Base-by-base conservation (phyloP, 148 eudicot species). In the Rhododendron ovatum region DNA sequence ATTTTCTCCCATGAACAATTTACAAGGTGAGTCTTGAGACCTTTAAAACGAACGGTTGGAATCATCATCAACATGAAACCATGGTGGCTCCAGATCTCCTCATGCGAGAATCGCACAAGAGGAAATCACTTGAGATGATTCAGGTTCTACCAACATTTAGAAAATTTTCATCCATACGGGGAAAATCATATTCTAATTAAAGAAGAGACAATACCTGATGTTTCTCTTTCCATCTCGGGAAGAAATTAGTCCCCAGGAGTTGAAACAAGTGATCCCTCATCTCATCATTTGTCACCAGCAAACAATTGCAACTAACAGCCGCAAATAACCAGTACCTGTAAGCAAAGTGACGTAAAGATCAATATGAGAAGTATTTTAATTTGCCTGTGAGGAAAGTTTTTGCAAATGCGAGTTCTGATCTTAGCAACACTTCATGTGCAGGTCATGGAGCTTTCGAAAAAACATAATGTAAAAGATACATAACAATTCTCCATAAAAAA, bases 231-330 rank as follows among this genome's bases (percentile, higher is more conserved):
- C 95, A 94, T 83, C 95, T 89, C 30, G 98, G 94, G 84, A 94
- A 94, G 74, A 93, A 93, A 87, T 88, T 92, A 80, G 93, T 92
- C 80, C 98, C 98, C 76, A 94, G 90, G 84, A 94, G 88, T 88
- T 93, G 92, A 82, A 94, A 94, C 89, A 94, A 90, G 87, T 94
- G 98, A 85, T 94, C 98, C 87, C 98, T 91, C 98, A 94, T 93
- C 89, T 94, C 94, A 92, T 93, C 95, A 86, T 93, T 94, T 74
- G 95, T 92, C 83, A 94, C 84, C 85, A 94, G 85, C 89, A 94
- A 89, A 89, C 92, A 90, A 82, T 93, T 94, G 87, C 88, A 87
- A 87, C 90, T 93, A 43, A 94, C 94, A 14, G 95, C 95, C 65
- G 95, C 95, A 86, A 89, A 93, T 83, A 94, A 87, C 95, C 95